A percentile compares a stretch with the other conserved stretches of the same genome.
Evolutionary conservation across 352 stramenopile species (phyloP).

Genomic region (Saprolegnia parasitica): DNA sequence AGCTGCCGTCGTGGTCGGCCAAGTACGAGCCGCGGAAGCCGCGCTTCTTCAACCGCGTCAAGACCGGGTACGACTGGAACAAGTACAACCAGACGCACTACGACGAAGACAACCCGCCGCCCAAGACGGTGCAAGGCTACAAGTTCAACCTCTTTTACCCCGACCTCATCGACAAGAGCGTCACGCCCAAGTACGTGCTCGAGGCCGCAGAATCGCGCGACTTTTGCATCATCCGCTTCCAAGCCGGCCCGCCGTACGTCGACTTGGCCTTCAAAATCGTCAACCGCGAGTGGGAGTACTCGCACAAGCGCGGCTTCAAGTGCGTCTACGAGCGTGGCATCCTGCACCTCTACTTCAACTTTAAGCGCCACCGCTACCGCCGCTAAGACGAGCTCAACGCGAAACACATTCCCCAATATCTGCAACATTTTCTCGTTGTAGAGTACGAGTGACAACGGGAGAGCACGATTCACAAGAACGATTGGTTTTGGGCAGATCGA

Average conservation of each 20-base stretch:
- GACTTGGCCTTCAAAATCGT: constrained; percentile 99
- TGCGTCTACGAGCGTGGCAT: constrained; percentile 98
- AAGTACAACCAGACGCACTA: constrained; percentile 99
- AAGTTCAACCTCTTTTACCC: constrained; percentile 99
- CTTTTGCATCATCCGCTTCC: constrained; percentile 99
- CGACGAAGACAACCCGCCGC: constrained; percentile 98
- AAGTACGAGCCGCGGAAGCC: constrained; percentile 98
- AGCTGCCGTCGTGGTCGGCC: constrained; percentile 88
- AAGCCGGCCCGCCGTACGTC: constrained; percentile 96
- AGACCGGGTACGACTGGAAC: constrained; percentile 99
- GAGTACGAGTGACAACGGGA: no score
- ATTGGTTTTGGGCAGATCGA: no score
- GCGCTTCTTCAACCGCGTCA: constrained; percentile 98
- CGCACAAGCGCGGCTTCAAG: constrained; percentile 95
- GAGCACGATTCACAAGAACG: no score
- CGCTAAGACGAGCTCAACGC: constrained; percentile 65
- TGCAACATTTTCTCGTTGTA: no score
- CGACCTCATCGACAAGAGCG: constrained; percentile 96
- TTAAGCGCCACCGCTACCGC: constrained; percentile 97
- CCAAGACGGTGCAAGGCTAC: constrained; percentile 99
- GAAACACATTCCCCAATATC: no score
- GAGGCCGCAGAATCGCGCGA: constrained; percentile 89
- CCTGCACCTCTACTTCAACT: constrained; percentile 99
- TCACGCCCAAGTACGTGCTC: constrained; percentile 94
- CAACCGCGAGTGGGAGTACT: constrained; percentile 98